Conservation (phyloP, 2,329 filamentous ascomycete species). For the Fusarium haematococcum region DNA sequence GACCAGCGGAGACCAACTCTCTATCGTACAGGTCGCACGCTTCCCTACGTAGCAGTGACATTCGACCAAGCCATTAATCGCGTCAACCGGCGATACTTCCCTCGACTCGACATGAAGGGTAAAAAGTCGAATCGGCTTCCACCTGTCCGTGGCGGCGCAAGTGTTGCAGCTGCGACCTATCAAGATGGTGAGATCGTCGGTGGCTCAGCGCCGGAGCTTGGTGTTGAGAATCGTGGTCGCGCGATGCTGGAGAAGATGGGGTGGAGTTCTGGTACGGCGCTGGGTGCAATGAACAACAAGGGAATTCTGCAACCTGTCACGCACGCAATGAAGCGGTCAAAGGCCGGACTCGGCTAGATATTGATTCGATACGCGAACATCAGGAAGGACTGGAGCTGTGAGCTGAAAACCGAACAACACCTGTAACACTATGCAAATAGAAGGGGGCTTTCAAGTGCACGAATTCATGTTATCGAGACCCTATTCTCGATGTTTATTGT, state of each 20-base stretch:
- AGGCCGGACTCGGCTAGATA: slow-evolving; percentile 80
- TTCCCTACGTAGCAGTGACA: slow-evolving; percentile 67
- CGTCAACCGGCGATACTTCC: slow-evolving; percentile 66
- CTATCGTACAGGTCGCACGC: slow-evolving; percentile 77
- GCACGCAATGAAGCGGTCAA: slow-evolving; percentile 88
- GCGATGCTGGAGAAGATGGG: slow-evolving; percentile 97
- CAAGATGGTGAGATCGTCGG: slow-evolving; percentile 91
- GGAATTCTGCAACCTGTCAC: slow-evolving; percentile 88
- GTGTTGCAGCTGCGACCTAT: slow-evolving; percentile 60
- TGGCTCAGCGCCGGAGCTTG: slow-evolving; percentile 84
- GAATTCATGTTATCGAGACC: slow-evolving; percentile 72
- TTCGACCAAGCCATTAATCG: slow-evolving; percentile 55
- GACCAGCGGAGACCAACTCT: slow-evolving; percentile 80
- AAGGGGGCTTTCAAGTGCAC: slow-evolving; percentile 63
- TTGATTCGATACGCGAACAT: background rate
- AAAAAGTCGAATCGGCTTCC: slow-evolving; percentile 48
- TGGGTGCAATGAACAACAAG: slow-evolving; percentile 86
- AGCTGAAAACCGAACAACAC: background rate
- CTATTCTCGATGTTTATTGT: slow-evolving; percentile 76
- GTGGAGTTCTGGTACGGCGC: slow-evolving; percentile 86
- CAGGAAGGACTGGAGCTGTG: background rate
- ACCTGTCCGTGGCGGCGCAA: slow-evolving; percentile 41
- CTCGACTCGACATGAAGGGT: slow-evolving; percentile 59
- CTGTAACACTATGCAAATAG: slow-evolving; percentile 1
- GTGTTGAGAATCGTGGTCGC: slow-evolving; percentile 83